Conservation (phyloP, 371 early-diverging fungal species). For the Circinella minor region DNA sequence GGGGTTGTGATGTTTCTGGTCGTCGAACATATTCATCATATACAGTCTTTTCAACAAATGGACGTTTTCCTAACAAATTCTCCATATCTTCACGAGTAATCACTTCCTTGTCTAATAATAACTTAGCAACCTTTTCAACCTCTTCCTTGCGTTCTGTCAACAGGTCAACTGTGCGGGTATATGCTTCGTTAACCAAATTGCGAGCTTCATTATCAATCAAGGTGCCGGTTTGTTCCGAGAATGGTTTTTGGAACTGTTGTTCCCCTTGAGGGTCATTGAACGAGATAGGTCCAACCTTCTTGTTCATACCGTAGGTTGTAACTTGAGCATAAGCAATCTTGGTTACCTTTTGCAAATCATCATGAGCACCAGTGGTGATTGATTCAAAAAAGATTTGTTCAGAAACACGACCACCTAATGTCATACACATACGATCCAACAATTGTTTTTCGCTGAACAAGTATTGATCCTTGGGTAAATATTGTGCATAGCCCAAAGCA, state of each 20-base stretch:
- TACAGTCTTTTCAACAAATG: slow-evolving; percentile 79
- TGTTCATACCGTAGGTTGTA: slow-evolving; percentile 95
- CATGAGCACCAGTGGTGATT: slow-evolving; percentile 90
- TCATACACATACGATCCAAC: slow-evolving; percentile 98
- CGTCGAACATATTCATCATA: slow-evolving; percentile 69
- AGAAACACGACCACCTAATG: slow-evolving; percentile 94
- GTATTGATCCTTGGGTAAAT: slow-evolving; percentile 97
- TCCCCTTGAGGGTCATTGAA: slow-evolving; percentile 79
- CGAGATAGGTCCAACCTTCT: slow-evolving; percentile 84
- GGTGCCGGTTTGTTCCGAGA: slow-evolving; percentile 92
- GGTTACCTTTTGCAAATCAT: slow-evolving; percentile 97
- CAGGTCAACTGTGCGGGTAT: slow-evolving; percentile 78
- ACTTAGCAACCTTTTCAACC: slow-evolving; percentile 93
- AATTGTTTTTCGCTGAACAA: slow-evolving; percentile 92
- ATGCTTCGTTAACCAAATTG: slow-evolving; percentile 79
- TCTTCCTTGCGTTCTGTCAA: slow-evolving; percentile 82
- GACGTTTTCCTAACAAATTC: slow-evolving; percentile 85
- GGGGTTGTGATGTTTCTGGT: slow-evolving; percentile 41
- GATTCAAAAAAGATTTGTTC: slow-evolving; percentile 94
- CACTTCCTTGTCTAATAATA: slow-evolving; percentile 95
- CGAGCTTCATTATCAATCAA: slow-evolving; percentile 96
- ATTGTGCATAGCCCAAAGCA: slow-evolving; percentile 98
- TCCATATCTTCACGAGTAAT: slow-evolving; percentile 96
- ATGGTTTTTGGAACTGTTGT: slow-evolving; percentile 91
- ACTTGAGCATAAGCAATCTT: slow-evolving; percentile 97